phyloP scores from a whole-genome alignment of 495 filamentous ascomycete genomes.

The Bacidia gigantensis region DNA sequence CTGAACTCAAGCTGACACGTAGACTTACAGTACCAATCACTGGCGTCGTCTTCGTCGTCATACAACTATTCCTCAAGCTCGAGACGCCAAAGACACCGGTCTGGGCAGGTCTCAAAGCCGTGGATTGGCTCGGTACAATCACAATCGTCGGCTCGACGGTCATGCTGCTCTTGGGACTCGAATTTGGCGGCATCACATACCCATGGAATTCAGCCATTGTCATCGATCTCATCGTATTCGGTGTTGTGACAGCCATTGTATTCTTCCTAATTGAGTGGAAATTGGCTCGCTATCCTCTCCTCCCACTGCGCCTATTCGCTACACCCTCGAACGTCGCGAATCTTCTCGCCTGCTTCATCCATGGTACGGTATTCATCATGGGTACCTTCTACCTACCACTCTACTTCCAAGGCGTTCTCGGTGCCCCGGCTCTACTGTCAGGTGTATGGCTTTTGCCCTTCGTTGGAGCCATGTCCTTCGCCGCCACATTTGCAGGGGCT shows the following conservation, averaged over 20 bases:
- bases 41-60: neutral
- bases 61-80: neutral
- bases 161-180: neutral
- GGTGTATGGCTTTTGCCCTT: neutral
- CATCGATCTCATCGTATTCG: neutral
- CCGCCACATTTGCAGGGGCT: neutral
- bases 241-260: neutral
- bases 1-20: too few relatives aligned
- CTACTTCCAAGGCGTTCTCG: neutral
- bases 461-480: neutral
- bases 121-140: neutral
- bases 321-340: neutral
- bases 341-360: neutral
- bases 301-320: neutral
- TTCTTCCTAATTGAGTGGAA: neutral
- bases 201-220: neutral
- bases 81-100: neutral
- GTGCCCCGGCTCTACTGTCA: neutral
- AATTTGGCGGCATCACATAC: neutral
- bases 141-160: neutral
- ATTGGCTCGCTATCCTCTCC: neutral
- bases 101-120: neutral
- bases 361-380: neutral
- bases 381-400: neutral
- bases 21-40: too few relatives aligned